Conservation (phyloP, 2,329 filamentous ascomycete genomes). For the Pseudofabraea citricarpa region DNA sequence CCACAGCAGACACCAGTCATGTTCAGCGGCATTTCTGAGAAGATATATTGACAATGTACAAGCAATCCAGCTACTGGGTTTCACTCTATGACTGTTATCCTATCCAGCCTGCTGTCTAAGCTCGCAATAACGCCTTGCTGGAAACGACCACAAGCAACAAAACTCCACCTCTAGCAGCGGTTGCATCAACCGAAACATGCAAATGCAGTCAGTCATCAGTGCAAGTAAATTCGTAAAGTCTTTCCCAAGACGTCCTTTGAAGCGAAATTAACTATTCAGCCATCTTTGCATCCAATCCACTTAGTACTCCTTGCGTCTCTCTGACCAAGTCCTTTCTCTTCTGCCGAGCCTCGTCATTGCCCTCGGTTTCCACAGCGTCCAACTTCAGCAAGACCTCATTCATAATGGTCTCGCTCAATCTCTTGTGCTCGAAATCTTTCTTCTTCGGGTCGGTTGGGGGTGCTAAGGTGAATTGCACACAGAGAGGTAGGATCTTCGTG, state of each 20-base stretch:
- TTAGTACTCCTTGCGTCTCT: constrained; percentile 63
- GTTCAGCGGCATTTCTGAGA: too few species aligned
- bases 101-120: neutral
- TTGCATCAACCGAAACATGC: too few species aligned
- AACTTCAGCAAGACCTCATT: constrained; percentile 72
- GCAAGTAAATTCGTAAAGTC: constrained; percentile 1
- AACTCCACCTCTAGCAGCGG: too few species aligned
- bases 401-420: constrained; percentile 70
- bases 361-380: constrained; percentile 70
- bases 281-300: constrained; percentile 49
- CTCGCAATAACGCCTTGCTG: neutral
- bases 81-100: too few species aligned
- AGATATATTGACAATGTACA: too few species aligned
- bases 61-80: too few species aligned
- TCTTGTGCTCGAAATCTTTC: constrained; percentile 68
- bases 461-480: constrained; percentile 52
- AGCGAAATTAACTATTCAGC: constrained; percentile 5
- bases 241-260: too few species aligned
- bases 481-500: constrained; percentile 59
- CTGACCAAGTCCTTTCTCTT: constrained; percentile 69
- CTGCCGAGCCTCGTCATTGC: constrained; percentile 58
- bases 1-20: too few species aligned
- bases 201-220: neutral
- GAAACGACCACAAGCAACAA: too few species aligned
- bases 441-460: constrained; percentile 65